Evolutionary conservation across 768 basidiomycete species (phyloP), one percentile per base, ranked within the genome.

Genomic region (Trametes cingulata): DNA sequence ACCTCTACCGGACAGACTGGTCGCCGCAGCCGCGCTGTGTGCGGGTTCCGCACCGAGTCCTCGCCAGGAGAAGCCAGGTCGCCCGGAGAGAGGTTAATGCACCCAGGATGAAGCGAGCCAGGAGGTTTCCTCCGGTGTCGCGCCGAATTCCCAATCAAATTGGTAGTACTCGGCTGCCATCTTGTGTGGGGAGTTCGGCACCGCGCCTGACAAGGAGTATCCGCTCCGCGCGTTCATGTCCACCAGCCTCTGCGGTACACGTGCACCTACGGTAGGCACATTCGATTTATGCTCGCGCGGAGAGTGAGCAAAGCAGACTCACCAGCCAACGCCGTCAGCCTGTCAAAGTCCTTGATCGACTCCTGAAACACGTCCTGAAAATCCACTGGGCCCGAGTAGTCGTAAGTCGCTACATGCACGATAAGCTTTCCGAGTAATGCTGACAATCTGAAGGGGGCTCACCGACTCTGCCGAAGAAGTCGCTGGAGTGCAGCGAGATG

Each of bases 91-190:
- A 43, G 20, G 46, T 14, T 19, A 43, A 65, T 71, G 57, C 71
- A 85, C 87, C 85, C 84, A 84, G 20, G 85, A 78, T 5, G 84
- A 80, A n/a, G 85, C 84, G 20, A 88, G 73, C 76, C 81, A 82
- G 0, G 86, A 87, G 0, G 81, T 83, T 67, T 86, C 78, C 33
- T 85, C 85, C 1, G 87, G 87, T 3, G 82, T 77, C 66, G 88
- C 80, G 39, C 77, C 81, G 65, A 81, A 85, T 63, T 85, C 83
- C 73, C 72, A 75, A 50, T 75, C 74, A 46, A 75, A 75, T 56
- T 81, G 75, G 62, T 76, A 86, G 66, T 88, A 89, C 68, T 88
- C 85, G 3, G 82, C 74, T 12, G 77, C 87, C 56, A 70, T 71
- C 35, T 80, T 80, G 61, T 82, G 78, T 3, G 76, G 73, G 6